Evolutionary conservation across 2,329 filamentous ascomycete species (phyloP).

Genomic region (Cephalotrichum gorgonifer): DNA sequence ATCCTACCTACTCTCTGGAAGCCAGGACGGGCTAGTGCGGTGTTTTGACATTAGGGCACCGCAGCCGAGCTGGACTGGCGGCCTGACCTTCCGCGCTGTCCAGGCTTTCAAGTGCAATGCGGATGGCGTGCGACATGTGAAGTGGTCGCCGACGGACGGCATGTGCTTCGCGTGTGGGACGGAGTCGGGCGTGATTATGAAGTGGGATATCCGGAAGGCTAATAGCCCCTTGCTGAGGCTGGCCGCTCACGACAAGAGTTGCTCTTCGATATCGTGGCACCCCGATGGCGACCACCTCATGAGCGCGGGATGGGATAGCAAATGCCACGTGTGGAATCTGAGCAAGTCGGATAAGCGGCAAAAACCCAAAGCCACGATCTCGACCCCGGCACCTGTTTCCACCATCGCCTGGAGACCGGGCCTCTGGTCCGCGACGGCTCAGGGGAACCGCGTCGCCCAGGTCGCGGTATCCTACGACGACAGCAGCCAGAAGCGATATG

Average conservation of each 20-base stretch:
- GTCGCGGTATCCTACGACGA: slow-evolving; percentile 54
- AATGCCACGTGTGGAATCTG: slow-evolving; percentile 56
- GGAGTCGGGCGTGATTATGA: slow-evolving; percentile 49
- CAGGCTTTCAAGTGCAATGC: slow-evolving; percentile 38
- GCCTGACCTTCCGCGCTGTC: slow-evolving; percentile 37
- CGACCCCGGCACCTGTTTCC: slow-evolving; percentile 49
- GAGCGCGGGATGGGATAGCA: slow-evolving; percentile 51
- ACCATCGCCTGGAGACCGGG: slow-evolving; percentile 53
- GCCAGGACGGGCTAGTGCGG: slow-evolving; percentile 53
- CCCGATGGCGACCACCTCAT: slow-evolving; percentile 56
- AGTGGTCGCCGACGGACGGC: slow-evolving; percentile 53
- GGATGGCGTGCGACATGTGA: slow-evolving; percentile 51
- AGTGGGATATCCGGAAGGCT: slow-evolving; percentile 52
- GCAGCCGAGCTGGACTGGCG: slow-evolving; percentile 32
- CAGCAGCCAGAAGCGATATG: slow-evolving; percentile 39
- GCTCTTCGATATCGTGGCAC: slow-evolving; percentile 55
- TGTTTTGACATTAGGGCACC: slow-evolving; percentile 48
- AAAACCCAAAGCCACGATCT: slow-evolving; percentile 52
- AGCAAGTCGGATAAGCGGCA: slow-evolving; percentile 50
- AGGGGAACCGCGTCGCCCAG: slow-evolving; percentile 49
- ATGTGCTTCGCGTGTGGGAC: slow-evolving; percentile 55
- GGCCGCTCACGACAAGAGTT: slow-evolving; percentile 50
- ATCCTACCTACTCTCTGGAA: slow-evolving; percentile 49
- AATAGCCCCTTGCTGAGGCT: slow-evolving; percentile 45
- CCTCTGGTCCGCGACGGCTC: slow-evolving; percentile 54